Conservation (phyloP, 257 asterid species). For the Coffea eugenioides region DNA sequence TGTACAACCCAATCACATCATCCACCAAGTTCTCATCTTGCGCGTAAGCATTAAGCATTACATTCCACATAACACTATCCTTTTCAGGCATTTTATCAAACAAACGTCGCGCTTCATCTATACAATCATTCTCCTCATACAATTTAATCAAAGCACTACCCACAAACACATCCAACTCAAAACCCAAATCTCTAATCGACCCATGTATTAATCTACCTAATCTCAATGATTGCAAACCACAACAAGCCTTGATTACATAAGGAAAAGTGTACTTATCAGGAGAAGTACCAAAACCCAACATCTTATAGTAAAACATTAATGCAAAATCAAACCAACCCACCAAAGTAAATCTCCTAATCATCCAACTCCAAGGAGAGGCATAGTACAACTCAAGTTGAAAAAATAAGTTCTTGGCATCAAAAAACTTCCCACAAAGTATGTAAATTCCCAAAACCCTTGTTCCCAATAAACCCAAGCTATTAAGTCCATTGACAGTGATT, state of each 20-base stretch:
- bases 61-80: constrained; percentile 81
- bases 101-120: constrained; percentile 54
- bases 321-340: constrained; percentile 59
- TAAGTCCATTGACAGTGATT: constrained; percentile 62
- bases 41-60: constrained; percentile 65
- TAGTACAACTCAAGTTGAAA: constrained; percentile 63
- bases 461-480: constrained; percentile 59
- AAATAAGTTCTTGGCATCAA: constrained; percentile 62
- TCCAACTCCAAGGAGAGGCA: constrained; percentile 99
- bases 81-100: constrained; percentile 70
- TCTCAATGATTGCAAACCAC: constrained; percentile 48
- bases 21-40: constrained; percentile 40
- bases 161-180: constrained; percentile 71
- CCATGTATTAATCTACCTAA: constrained; percentile 53
- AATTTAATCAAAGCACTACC: constrained; percentile 82
- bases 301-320: constrained; percentile 68
- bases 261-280: constrained; percentile 97
- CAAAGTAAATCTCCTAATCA: constrained; percentile 75
- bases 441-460: constrained; percentile 82
- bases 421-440: constrained; percentile 41
- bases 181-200: constrained; percentile 42
- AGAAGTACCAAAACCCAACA: constrained; percentile 67
- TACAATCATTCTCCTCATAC: constrained; percentile 61
- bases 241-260: constrained; percentile 74
- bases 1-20: constrained; percentile 51